These are phyloP conservation scores for Sphaerulina populicola DNA, from an alignment of 2,329 filamentous ascomycete genomes.

Conservation along the genomic window DNA sequence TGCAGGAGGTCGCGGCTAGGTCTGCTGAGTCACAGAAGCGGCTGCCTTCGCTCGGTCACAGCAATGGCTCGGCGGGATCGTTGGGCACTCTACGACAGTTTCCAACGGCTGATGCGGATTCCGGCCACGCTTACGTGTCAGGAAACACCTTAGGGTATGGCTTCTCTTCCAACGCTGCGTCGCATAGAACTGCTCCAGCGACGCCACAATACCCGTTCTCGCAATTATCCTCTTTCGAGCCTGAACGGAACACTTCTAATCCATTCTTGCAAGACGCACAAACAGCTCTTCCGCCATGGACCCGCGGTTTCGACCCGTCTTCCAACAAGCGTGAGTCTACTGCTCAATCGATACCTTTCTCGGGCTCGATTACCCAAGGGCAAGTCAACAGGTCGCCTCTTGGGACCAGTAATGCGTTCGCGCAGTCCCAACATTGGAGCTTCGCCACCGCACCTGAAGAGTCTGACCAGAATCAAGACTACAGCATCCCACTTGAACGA, in stretches of 20 bases:
- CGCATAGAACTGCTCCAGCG: background rate
- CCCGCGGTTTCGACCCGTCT: background rate
- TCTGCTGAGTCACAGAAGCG: background rate
- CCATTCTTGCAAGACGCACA: conserved; percentile 14
- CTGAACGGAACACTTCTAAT: conserved; percentile 1
- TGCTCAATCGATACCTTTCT: background rate
- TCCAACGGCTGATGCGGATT: background rate
- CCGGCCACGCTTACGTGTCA: background rate
- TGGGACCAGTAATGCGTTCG: background rate
- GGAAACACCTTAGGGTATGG: conserved; percentile 2
- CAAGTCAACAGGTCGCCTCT: background rate
- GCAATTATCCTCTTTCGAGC: conserved; percentile 13
- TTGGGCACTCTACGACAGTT: background rate
- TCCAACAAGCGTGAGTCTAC: too few relatives aligned
- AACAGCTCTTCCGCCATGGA: background rate
- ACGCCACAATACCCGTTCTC: conserved; percentile 13
- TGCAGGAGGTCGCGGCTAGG: background rate
- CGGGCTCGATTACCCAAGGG: background rate
- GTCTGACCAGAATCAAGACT: conserved; percentile 9
- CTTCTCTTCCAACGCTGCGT: conserved; percentile 1
- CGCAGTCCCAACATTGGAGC: conserved; percentile 4
- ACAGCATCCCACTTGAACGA: conserved; percentile 21
- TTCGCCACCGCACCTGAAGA: conserved; percentile 5
- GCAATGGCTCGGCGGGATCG: background rate
- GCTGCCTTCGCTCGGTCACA: background rate